Percentiles rank a stretch among this genome's conserved stretches.
Evolutionary conservation across 805 yeast species (phyloP).

Genomic region (Barnettozyma botsteinii): DNA sequence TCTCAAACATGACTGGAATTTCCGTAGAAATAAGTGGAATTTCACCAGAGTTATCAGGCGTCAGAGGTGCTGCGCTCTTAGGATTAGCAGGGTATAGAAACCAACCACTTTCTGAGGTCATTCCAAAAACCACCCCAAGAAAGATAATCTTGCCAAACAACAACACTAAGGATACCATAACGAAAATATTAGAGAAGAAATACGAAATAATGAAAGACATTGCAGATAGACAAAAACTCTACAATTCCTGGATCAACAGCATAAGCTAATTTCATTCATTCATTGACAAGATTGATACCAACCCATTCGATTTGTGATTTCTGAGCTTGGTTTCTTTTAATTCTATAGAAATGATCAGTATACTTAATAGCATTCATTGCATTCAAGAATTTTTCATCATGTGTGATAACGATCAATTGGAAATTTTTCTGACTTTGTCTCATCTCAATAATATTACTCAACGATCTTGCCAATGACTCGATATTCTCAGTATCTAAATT

Average conservation of each 20-base stretch:
- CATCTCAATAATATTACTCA: slow-evolving; percentile 66
- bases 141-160: neutral
- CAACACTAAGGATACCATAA: slow-evolving; percentile 8
- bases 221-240: slow-evolving; percentile 30
- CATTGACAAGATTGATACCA: slow-evolving; percentile 34
- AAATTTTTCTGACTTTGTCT: slow-evolving; percentile 79
- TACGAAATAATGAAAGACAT: slow-evolving; percentile 29
- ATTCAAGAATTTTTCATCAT: slow-evolving; percentile 84
- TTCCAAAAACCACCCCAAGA: slow-evolving; percentile 8
- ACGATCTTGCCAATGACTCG: slow-evolving; percentile 77
- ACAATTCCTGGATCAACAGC: slow-evolving; percentile 23
- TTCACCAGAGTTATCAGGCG: slow-evolving; percentile 24
- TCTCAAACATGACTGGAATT: slow-evolving; percentile 24
- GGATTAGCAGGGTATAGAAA: slow-evolving; percentile 15
- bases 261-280: slow-evolving; percentile 8
- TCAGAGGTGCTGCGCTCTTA: slow-evolving; percentile 25
- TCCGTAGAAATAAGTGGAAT: slow-evolving; percentile 18
- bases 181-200: slow-evolving; percentile 21
- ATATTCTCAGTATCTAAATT: slow-evolving; percentile 87
- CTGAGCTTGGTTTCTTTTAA: slow-evolving; percentile 75
- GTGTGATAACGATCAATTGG: slow-evolving; percentile 93
- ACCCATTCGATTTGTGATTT: slow-evolving; percentile 68
- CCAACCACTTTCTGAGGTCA: slow-evolving; percentile 11
- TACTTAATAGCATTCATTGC: slow-evolving; percentile 81
- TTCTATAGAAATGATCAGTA: slow-evolving; percentile 81